Evolutionary conservation across 2,329 filamentous ascomycete genomes (phyloP), one percentile per base, ranked within the genome.

Genomic region (Thielaviopsis populi): DNA sequence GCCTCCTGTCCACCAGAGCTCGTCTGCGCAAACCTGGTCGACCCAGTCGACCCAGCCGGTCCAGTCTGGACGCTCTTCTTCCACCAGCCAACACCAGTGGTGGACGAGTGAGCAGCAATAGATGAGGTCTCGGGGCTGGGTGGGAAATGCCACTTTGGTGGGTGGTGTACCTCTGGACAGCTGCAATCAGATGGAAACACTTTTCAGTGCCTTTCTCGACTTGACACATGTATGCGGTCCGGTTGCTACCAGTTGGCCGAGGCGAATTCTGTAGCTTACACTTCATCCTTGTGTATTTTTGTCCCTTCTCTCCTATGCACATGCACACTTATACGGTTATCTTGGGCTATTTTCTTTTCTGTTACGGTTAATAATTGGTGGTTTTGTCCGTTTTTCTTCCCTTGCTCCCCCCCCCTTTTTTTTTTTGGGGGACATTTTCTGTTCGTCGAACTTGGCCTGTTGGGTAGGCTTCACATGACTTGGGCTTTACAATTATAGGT

Each of bases 1-100:
- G 82, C 83, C 86, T 69, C 78, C 84, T 74, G 75, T 80, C 73
- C 74, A 79, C 69, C 73, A 83, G 3, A 74, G 74, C 3, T 73
- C 75, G 6, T 78, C 24, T 77, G 27, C 78, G 1, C 81, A 83
- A 67, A 71, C 75, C 3, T 83, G 79, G 79, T 77, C 77, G 6
- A 76, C 82, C 43, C 83, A 86, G 69, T 84, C 85, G 69, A 84
- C 84, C 65, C 79, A 83, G 8, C 79, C 83, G 15, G 30, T 56
- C 3, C 53, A 56, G n/a, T 22, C 53, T 6, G 53, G 53, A 19
- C 30, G 43, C 10, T 33, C 46, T 42, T 24, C 46, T 8, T 24
- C 63, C 33, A 40, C 27, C 7, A 61, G 48, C 15, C 37, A 58
- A 1, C 79, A 81, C 63, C 76, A 81, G 69, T 82, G 80, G 79